Conservation (phyloP, 148 eudicot species). For the Agrostemma githago region DNA sequence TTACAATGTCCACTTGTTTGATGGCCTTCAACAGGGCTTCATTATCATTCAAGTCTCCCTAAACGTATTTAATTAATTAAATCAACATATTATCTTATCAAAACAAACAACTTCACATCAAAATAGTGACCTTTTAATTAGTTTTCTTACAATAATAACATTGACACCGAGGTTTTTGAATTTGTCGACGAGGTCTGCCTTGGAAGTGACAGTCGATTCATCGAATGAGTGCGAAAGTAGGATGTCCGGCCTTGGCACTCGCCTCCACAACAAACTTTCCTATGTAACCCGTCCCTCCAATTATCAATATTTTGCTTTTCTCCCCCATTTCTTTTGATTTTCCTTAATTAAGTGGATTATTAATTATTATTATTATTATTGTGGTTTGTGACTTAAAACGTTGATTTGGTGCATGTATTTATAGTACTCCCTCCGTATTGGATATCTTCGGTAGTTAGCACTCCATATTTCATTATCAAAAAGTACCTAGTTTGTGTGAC, state of each 20-base stretch:
- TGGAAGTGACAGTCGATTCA: slow-evolving; percentile 31
- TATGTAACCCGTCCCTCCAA: slow-evolving; percentile 61
- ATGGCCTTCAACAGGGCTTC: slow-evolving; percentile 22
- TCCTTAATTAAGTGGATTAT: no score
- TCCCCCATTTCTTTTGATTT: slow-evolving; percentile 15
- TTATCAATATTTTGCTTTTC: slow-evolving; percentile 48
- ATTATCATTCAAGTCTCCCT: slow-evolving; percentile 21
- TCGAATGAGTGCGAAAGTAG: slow-evolving; percentile 48
- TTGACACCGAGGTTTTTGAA: slow-evolving; percentile 42
- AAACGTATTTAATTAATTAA: background rate
- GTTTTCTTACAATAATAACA: slow-evolving; percentile 29
- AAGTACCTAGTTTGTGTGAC: no score
- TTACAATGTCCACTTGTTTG: slow-evolving; percentile 24
- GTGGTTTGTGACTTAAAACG: background rate
- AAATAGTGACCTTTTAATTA: no score
- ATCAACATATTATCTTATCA: background rate
- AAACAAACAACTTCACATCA: no score
- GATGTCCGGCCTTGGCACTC: slow-evolving; percentile 42
- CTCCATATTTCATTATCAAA: no score
- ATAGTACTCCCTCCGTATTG: no score
- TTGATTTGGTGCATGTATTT: no score
- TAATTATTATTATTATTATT: no score
- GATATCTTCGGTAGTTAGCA: no score
- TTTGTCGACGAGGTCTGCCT: slow-evolving; percentile 30
- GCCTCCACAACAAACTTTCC: slow-evolving; percentile 59